Evolutionary conservation across 164 flowering plant genomes (phyloP), one percentile per base, ranked within the genome.

Genomic region (Umbilicus rupestris): DNA sequence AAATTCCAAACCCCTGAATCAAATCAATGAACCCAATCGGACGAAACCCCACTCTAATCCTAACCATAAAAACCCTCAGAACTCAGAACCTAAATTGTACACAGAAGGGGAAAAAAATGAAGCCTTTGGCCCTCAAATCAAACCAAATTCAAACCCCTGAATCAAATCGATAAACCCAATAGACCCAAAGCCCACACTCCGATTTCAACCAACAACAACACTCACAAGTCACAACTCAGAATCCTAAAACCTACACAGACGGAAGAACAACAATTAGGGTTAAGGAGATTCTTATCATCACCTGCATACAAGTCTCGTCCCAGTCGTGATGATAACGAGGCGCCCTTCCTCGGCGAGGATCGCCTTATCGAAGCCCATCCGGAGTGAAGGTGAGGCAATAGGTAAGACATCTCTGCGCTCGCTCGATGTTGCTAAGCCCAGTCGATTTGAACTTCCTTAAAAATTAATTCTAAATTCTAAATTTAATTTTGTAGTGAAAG

Each of bases 231-330:
- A 14, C 3, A 41, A 10, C 7, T 14, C 12, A 41, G 12, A 41
- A 41, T 41, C 33, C 30, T 3, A 1, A 63, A 47, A 3, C 22
- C 3, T 17, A 17, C 19, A 58, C 39, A 6, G 22, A 19, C 28
- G 60, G 24, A 42, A 26, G n/a, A 57, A 22, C 8, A 9, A 50
- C 2, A 41, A 41, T 41, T 41, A 41, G 44, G 44, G 12, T 6
- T 41, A 41, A 5, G 44, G 10, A 9, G 12, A 41, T 41, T 41
- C 62, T 39, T 30, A 11, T 22, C 44, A 12, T 6, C 68, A 88
- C 96, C 96, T 92, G 98, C 92, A 92, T 90, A 73, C 96, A 92
- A 65, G 93, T 88, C 65, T 92, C 98, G 70, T 92, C 95, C 98
- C 98, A 92, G 72, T 92, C 98, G 57, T 92, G 75, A 89, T 92